phyloP scores from a whole-genome alignment of 1,139 yeast genomes.

The Yamadazyma spencermartinsiae region DNA sequence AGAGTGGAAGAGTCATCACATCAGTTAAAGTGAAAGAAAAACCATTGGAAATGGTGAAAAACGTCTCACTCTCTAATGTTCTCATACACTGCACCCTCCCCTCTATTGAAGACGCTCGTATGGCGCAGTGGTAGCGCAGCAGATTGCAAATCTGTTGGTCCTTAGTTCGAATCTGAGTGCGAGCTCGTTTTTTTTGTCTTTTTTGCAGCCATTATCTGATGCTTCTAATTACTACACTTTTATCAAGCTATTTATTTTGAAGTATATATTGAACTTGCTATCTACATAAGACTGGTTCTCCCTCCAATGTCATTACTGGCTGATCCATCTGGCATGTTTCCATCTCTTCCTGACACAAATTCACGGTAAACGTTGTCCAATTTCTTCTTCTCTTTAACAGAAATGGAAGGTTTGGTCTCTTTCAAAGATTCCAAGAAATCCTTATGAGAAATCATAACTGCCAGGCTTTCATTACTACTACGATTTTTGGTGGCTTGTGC shows the following conservation, averaged over 20 bases:
- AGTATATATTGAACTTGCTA: background rate
- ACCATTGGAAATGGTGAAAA: background rate
- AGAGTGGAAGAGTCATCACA: background rate
- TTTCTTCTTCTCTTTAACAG: constrained; percentile 66
- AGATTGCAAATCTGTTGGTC: constrained; percentile 58
- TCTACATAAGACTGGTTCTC: constrained; percentile 68
- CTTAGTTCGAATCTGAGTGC: constrained; percentile 53
- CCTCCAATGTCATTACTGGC: constrained; percentile 87
- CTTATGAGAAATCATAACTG: constrained; percentile 43
- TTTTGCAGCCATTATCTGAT: constrained; percentile 4
- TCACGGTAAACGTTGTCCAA: constrained; percentile 65
- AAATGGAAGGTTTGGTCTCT: constrained; percentile 88
- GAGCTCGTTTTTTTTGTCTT: constrained; percentile 29
- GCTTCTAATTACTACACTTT: background rate
- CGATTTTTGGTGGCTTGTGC: constrained; percentile 8
- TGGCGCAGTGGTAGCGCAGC: constrained; percentile 61
- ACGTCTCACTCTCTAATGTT: background rate
- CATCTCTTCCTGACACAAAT: constrained; percentile 79
- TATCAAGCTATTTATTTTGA: background rate
- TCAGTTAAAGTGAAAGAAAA: background rate
- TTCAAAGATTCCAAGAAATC: constrained; percentile 65
- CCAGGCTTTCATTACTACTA: constrained; percentile 17
- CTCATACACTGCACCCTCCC: background rate
- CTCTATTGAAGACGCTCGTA: constrained; percentile 37
- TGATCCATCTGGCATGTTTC: constrained; percentile 85